A percentile compares a stretch with the other conserved stretches of the same genome.
These are phyloP conservation scores for Aspergillus funiculosus DNA, from an alignment of 495 filamentous ascomycete species.

Conservation along the genomic window DNA sequence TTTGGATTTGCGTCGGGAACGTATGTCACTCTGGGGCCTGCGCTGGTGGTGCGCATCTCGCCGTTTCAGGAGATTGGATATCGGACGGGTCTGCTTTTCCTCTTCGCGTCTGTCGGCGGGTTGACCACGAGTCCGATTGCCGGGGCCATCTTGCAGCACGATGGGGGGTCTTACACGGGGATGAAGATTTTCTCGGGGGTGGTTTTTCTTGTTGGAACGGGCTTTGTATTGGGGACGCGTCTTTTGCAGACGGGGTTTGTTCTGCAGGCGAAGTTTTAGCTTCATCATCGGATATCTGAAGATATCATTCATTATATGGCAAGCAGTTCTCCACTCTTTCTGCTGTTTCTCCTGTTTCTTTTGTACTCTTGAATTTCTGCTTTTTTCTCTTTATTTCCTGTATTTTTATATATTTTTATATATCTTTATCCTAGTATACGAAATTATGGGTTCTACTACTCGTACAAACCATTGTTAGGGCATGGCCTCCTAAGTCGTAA, in stretches of 20 bases:
- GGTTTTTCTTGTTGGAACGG: constrained; percentile 15
- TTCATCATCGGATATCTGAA: no score
- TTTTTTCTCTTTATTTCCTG: no score
- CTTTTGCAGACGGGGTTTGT: constrained; percentile 13
- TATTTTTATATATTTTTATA: no score
- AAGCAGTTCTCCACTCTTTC: no score
- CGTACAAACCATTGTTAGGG: no score
- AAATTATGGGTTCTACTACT: no score
- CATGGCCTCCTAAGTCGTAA: no score
- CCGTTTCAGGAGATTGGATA: constrained; percentile 23
- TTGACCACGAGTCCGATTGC: constrained; percentile 63
- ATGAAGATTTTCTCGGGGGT: constrained; percentile 28
- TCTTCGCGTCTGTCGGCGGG: constrained; percentile 23
- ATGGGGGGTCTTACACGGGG: constrained; percentile 15
- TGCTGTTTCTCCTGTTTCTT: no score
- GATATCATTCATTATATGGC: no score
- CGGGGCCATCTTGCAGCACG: constrained; percentile 33
- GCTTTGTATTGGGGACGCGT: constrained; percentile 12
- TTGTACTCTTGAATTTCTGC: no score
- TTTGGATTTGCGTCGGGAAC: constrained; percentile 35
- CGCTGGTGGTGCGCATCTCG: constrained; percentile 28
- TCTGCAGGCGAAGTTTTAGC: constrained; percentile 16
- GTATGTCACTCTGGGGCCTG: constrained; percentile 25
- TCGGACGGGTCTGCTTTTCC: constrained; percentile 20
- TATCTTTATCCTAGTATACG: no score